Evolutionary conservation across 2,329 filamentous ascomycete species (phyloP).

Genomic region (Akanthomyces dipterigenus): DNA sequence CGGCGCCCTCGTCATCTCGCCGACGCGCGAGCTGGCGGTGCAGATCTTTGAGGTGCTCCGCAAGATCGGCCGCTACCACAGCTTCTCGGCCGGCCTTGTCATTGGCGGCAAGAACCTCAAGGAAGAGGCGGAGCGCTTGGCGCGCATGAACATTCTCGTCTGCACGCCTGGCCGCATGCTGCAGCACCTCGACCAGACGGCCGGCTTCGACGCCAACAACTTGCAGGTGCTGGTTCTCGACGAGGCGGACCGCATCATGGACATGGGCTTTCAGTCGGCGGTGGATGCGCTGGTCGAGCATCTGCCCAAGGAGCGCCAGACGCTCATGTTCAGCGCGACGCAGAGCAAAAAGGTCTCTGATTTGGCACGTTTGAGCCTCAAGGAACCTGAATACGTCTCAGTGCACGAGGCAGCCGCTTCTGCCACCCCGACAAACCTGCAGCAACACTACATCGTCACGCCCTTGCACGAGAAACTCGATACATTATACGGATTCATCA

Average conservation of each 20-base stretch:
- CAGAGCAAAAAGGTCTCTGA: slow-evolving; percentile 94
- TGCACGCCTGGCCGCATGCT: slow-evolving; percentile 92
- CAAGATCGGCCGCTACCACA: slow-evolving; percentile 82
- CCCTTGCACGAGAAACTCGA: slow-evolving; percentile 85
- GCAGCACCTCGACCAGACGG: slow-evolving; percentile 92
- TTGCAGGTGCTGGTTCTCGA: slow-evolving; percentile 90
- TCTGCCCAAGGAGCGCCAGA: slow-evolving; percentile 78
- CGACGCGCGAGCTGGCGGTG: slow-evolving; percentile 88
- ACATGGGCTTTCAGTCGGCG: slow-evolving; percentile 89
- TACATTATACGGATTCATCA: slow-evolving; percentile 87
- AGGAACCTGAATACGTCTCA: slow-evolving; percentile 89
- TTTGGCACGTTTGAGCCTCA: slow-evolving; percentile 77
- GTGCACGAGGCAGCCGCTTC: slow-evolving; percentile 77
- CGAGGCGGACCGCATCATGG: slow-evolving; percentile 93
- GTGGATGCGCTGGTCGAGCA: slow-evolving; percentile 93
- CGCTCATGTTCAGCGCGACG: slow-evolving; percentile 90
- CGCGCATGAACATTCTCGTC: slow-evolving; percentile 93
- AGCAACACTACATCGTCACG: slow-evolving; percentile 87
- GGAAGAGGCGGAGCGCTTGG: slow-evolving; percentile 77
- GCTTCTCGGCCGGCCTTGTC: slow-evolving; percentile 85
- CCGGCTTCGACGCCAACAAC: slow-evolving; percentile 81
- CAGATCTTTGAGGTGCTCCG: slow-evolving; percentile 94
- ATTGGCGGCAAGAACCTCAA: slow-evolving; percentile 89
- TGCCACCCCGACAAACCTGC: slow-evolving; percentile 75
- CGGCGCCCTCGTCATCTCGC: slow-evolving; percentile 86